These are phyloP conservation scores for Dillenia turbinata DNA, from an alignment of 164 flowering plant species.

Conservation along the genomic window DNA sequence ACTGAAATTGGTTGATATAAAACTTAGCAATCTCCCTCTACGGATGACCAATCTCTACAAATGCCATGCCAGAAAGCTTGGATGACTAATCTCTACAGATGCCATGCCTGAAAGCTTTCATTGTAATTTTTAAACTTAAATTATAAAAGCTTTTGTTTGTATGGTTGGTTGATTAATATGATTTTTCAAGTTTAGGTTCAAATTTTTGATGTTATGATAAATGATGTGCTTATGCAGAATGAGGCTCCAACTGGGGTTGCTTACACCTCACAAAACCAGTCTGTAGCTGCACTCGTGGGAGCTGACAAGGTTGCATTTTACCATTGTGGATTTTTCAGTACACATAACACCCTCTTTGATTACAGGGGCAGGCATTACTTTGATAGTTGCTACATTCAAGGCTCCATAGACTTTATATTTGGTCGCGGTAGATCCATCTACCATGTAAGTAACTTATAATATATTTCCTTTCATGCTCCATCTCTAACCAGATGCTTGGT, in stretches of 20 bases:
- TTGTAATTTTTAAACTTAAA: too few relatives aligned
- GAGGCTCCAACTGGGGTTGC: conserved; percentile 63
- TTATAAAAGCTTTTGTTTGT: too few relatives aligned
- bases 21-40: too few relatives aligned
- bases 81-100: too few relatives aligned
- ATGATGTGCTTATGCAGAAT: conserved; percentile 39
- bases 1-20: too few relatives aligned
- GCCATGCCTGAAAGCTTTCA: too few relatives aligned
- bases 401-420: conserved; percentile 84
- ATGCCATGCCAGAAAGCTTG: too few relatives aligned
- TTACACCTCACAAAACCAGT: conserved; percentile 43
- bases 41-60: too few relatives aligned
- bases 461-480: background rate
- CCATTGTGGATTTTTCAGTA: conserved; percentile 79
- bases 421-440: conserved; percentile 62
- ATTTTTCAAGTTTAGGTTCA: too few relatives aligned
- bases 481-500: too few relatives aligned
- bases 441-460: conserved; percentile 27
- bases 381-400: conserved; percentile 78
- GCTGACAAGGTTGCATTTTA: conserved; percentile 84
- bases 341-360: conserved; percentile 79
- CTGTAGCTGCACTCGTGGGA: conserved; percentile 81
- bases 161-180: too few relatives aligned
- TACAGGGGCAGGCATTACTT: conserved; percentile 75
- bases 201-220: too few relatives aligned